Evolutionary conservation across 176 grass and related monocot species (phyloP).

Genomic region (Dactylis glomerata): DNA sequence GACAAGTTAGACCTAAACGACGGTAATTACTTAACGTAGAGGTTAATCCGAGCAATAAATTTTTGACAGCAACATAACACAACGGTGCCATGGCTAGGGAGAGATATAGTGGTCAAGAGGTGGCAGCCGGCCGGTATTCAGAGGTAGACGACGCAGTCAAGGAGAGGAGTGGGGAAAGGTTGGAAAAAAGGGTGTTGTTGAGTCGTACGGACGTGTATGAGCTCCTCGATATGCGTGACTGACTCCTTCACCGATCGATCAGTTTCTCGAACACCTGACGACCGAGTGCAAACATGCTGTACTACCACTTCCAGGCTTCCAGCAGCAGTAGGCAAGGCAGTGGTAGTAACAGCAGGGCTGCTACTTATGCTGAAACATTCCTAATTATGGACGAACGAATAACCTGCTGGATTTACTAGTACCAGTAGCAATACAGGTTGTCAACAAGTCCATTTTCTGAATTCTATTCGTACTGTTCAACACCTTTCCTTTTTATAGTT

Average conservation of each 20-base stretch:
- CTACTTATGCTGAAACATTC: neutral
- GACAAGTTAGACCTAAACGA: neutral
- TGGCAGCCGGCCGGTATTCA: conserved; percentile 11
- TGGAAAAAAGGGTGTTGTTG: neutral
- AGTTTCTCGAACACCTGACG: neutral
- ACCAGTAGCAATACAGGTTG: too few relatives aligned
- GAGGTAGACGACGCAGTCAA: conserved; percentile 12
- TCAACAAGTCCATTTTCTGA: too few relatives aligned
- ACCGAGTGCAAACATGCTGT: neutral
- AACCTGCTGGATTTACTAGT: neutral
- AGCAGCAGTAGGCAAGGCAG: neutral
- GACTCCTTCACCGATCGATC: neutral
- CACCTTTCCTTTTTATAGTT: too few relatives aligned
- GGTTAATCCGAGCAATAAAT: neutral
- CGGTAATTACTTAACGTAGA: neutral
- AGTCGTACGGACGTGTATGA: neutral
- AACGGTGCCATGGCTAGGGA: neutral
- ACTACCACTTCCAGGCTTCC: neutral
- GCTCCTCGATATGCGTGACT: neutral
- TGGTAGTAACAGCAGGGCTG: neutral
- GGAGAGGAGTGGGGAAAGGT: neutral
- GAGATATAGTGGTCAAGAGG: neutral
- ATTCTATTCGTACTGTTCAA: too few relatives aligned
- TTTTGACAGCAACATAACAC: neutral
- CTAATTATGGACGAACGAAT: neutral